These are phyloP conservation scores for Penicillium sp. DNA, from an alignment of 2,329 filamentous ascomycete species.

Conservation along the genomic window DNA sequence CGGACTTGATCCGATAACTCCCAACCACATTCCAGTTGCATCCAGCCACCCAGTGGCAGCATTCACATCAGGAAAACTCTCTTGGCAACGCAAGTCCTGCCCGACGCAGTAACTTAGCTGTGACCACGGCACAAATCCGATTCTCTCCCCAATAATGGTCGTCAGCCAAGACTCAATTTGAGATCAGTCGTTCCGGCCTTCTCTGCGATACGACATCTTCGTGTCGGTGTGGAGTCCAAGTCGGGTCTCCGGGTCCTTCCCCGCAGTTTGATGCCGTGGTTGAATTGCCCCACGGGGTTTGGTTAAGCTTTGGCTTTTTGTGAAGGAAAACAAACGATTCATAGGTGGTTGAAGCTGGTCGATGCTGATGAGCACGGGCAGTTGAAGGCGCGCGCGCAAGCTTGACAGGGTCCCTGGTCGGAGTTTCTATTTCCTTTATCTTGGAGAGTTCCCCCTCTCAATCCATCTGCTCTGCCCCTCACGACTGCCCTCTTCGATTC, in stretches of 20 bases:
- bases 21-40: neutral
- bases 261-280: constrained; percentile 16
- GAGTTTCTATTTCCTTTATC: neutral
- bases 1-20: constrained; percentile 18
- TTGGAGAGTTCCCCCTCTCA: neutral
- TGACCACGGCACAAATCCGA: constrained; percentile 9
- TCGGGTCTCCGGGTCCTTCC: constrained; percentile 14
- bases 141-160: neutral
- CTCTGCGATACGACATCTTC: constrained; percentile 1
- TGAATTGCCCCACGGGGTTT: neutral
- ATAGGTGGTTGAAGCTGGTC: neutral
- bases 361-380: neutral
- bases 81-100: neutral
- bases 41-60: neutral
- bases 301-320: constrained; percentile 8
- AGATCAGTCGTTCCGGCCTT: neutral
- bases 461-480: neutral
- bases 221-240: constrained; percentile 7
- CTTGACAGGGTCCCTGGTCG: neutral
- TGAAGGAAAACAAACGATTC: neutral
- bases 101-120: neutral
- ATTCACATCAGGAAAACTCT: neutral
- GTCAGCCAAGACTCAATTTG: constrained; percentile 19
- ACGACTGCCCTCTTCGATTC: neutral
- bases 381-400: neutral